A percentile compares a stretch with the other conserved stretches of the same genome.
phyloP scores from a whole-genome alignment of 2,329 filamentous ascomycete species.

The Phyllosticta citribraziliensis region DNA sequence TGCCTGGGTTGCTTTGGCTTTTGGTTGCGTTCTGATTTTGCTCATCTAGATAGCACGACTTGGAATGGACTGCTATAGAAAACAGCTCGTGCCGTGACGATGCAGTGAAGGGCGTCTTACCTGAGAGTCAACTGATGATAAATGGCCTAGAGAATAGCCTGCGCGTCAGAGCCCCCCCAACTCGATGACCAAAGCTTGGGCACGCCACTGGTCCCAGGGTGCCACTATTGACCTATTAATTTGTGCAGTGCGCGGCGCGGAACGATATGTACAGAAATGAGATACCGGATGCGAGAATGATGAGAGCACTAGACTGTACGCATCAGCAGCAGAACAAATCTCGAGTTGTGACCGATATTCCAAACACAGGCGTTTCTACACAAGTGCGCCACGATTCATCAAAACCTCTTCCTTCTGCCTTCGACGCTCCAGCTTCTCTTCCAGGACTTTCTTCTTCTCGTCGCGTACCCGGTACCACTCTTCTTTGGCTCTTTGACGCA shows the following conservation, averaged over 20 bases:
- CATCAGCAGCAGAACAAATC: not conserved
- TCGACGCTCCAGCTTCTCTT: conserved; percentile 33
- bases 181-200: not conserved
- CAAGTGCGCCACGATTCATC: conserved; percentile 33
- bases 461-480: conserved; percentile 23
- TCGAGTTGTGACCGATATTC: not conserved
- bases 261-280: not conserved
- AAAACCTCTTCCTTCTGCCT: conserved; percentile 34
- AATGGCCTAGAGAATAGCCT: not conserved
- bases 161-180: not conserved
- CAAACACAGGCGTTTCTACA: conserved; percentile 11
- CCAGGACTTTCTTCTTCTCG: conserved; percentile 20
- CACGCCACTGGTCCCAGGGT: not conserved
- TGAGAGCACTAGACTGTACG: not conserved
- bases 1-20: not conserved
- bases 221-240: not conserved
- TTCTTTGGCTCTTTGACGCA: conserved; percentile 24
- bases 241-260: not conserved
- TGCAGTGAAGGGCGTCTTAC: not conserved
- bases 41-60: not conserved
- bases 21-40: not conserved
- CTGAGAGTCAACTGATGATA: not conserved
- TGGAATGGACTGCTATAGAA: not conserved
- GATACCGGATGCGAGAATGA: not conserved
- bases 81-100: not conserved